These are phyloP conservation scores for Raphanus hybrid DNA, from an alignment of 441 rosid genomes.

Conservation along the genomic window DNA sequence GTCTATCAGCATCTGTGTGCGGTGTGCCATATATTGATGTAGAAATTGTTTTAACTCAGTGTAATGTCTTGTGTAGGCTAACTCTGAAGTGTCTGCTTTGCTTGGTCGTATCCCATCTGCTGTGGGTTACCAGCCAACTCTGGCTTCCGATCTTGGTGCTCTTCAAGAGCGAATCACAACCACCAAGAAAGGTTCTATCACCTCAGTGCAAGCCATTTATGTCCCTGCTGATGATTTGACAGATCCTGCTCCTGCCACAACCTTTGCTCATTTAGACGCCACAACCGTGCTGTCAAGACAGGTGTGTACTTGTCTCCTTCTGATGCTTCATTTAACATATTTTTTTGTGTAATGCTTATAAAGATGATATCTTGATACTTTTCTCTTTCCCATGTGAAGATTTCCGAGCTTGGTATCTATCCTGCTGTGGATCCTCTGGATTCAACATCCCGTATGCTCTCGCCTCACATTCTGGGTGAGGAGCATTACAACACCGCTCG, in stretches of 20 bases:
- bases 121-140: conserved; percentile 98
- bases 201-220: conserved; percentile 97
- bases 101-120: conserved; percentile 99
- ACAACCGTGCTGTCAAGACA: conserved; percentile 97
- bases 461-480: conserved; percentile 95
- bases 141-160: conserved; percentile 99
- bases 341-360: not conserved
- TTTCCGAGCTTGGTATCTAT: conserved; percentile 96
- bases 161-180: conserved; percentile 98
- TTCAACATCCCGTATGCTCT: conserved; percentile 98
- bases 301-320: conserved; percentile 47
- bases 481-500: conserved; percentile 97
- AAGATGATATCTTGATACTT: not conserved
- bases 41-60: no score
- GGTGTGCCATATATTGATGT: not conserved
- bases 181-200: conserved; percentile 96
- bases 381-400: conserved; percentile 44
- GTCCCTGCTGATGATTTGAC: conserved; percentile 99
- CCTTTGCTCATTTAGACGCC: conserved; percentile 98
- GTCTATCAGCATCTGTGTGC: not conserved
- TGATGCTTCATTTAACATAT: not conserved
- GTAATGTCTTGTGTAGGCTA: not conserved
- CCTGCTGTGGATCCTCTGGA: conserved; percentile 98
- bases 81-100: conserved; percentile 77
- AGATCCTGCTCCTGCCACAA: conserved; percentile 99